phyloP scores from a whole-genome alignment of 2,329 filamentous ascomycete genomes.

The Biscogniauxia marginata region DNA sequence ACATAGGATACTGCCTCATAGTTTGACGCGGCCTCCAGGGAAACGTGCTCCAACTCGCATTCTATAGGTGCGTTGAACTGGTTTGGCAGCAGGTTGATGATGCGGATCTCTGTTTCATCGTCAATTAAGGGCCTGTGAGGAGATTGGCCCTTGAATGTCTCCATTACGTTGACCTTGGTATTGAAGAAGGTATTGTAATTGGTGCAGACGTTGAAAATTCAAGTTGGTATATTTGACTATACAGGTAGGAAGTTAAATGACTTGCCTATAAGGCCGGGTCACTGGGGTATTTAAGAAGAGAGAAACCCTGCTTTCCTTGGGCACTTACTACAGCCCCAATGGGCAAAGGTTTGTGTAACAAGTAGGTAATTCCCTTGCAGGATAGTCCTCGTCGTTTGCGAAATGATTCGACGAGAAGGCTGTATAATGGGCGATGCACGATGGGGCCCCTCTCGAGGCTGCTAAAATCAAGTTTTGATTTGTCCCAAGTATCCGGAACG shows the following conservation, averaged over 20 bases:
- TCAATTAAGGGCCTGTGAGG: conserved; percentile 15
- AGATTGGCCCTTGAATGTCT: conserved; percentile 12
- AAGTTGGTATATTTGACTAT: background rate
- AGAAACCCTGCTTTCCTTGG: background rate
- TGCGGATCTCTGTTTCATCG: conserved; percentile 13
- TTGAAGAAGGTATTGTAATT: background rate
- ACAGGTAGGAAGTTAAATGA: background rate
- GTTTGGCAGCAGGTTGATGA: conserved; percentile 10
- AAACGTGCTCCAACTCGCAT: conserved; percentile 14
- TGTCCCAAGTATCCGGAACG: background rate
- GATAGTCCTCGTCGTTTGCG: background rate
- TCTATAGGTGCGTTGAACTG: conserved; percentile 13
- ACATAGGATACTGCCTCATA: conserved; percentile 21
- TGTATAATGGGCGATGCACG: background rate
- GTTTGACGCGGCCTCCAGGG: conserved; percentile 5
- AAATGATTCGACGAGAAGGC: background rate
- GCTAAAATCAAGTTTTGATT: background rate
- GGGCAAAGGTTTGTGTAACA: background rate
- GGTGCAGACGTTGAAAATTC: background rate
- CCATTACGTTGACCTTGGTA: conserved; percentile 5
- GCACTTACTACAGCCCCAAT: background rate
- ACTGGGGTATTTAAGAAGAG: background rate
- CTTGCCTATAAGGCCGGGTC: background rate
- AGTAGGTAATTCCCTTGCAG: background rate
- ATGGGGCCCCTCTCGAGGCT: background rate